Evolutionary conservation across 2,329 filamentous ascomycete genomes (phyloP), one percentile per base, ranked within the genome.

Genomic region (Aspergillus persii): DNA sequence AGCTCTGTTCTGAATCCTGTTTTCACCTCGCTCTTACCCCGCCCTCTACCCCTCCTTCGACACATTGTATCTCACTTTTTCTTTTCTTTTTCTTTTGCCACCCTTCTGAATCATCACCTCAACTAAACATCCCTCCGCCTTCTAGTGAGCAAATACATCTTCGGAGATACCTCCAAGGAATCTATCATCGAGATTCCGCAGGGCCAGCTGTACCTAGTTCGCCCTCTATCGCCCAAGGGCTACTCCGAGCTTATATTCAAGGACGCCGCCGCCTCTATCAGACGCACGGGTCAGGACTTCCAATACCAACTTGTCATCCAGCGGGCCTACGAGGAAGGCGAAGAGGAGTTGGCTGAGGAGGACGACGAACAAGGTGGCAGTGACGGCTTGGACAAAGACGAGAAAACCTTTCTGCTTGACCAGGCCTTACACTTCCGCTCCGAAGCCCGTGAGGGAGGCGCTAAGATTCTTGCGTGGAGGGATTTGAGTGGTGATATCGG

Each of bases 181-280:
- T 90, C 92, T 51, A 87, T 99, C 73, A 92, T 96, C 77, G 93
- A 98, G 74, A 88, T 99, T 48, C 88, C 93, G 15, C 92, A 98
- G 77, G 95, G 95, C 73, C 93, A 98, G 77, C 91, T 99, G 49
- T 99, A 97, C 77, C 89, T 99, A 67, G 95, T 99, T 69, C 91
- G 95, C 69, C 95, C 95, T 9, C 86, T 92, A 53, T 98, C 94
- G 7, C 92, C 94, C 58, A 99, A 99, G 77, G 95, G 95, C 66
- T 98, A 97, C 76, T 97, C 94, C 1, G 95, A 99, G 77, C 92
- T 98, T 73, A 96, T 99, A 77, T 99, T 97, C 84, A 96, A 95
- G 77, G 95, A 99, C 86, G 90, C 92, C 44, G 90, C 92, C 50
- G 92, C 94, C 55, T 92, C 89, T 63, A 96, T 99, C 71, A 89